These are phyloP conservation scores for Curvularia hawaiiensis DNA, from an alignment of 2,329 filamentous ascomycete genomes.

Conservation along the genomic window DNA sequence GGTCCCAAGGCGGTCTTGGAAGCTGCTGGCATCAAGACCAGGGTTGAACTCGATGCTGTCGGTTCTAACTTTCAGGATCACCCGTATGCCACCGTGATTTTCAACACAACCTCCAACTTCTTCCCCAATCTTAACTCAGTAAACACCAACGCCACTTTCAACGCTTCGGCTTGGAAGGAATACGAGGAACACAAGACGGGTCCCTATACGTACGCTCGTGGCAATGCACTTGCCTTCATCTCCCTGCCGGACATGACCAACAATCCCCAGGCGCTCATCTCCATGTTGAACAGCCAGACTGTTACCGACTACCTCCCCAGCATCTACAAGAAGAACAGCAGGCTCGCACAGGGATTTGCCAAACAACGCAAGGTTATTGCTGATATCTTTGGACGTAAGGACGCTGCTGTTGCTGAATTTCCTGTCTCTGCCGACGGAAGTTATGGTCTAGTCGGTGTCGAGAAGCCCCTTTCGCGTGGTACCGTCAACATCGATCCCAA, in stretches of 20 bases:
- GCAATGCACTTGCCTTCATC: conserved; percentile 34
- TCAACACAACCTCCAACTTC: conserved; percentile 28
- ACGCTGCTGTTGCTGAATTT: conserved; percentile 33
- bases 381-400: conserved; percentile 28
- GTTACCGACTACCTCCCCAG: conserved; percentile 29
- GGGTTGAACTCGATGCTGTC: conserved; percentile 37
- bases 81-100: conserved; percentile 26
- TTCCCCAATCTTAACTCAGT: conserved; percentile 33
- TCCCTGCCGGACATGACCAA: conserved; percentile 32
- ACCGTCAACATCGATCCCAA: conserved; percentile 42
- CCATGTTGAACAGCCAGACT: conserved; percentile 14
- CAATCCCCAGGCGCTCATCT: conserved; percentile 13
- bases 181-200: conserved; percentile 43
- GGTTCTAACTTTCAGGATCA: conserved; percentile 46
- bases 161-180: conserved; percentile 36
- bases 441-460: conserved; percentile 34
- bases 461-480: conserved; percentile 42
- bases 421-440: conserved; percentile 45
- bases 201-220: conserved; percentile 32
- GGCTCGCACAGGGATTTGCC: conserved; percentile 28
- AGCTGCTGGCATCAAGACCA: conserved; percentile 34
- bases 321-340: conserved; percentile 29
- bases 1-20: conserved; percentile 38
- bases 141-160: conserved; percentile 41
- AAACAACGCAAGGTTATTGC: conserved; percentile 32